These are phyloP conservation scores for Mycena haematopus DNA, from an alignment of 768 basidiomycete genomes.

Conservation along the genomic window DNA sequence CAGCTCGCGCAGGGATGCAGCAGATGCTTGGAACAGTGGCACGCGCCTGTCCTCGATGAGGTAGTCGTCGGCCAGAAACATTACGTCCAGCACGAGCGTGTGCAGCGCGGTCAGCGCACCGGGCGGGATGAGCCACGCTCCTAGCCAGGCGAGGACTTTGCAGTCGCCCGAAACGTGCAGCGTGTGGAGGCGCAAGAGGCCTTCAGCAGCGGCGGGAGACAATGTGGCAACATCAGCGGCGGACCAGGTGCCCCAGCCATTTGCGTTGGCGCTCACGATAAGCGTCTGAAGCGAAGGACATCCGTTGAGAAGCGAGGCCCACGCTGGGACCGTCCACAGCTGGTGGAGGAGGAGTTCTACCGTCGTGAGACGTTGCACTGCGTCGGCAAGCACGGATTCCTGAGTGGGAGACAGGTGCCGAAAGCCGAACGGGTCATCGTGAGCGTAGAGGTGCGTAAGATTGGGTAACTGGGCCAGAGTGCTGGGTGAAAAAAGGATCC, in stretches of 20 bases:
- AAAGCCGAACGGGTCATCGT: constrained; percentile 25
- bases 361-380: constrained; percentile 1
- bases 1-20: constrained; percentile 7
- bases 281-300: constrained; percentile 15
- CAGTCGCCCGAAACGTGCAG: constrained; percentile 19
- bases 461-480: constrained; percentile 10
- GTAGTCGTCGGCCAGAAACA: constrained; percentile 20
- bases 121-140: constrained; percentile 22
- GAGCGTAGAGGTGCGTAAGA: constrained; percentile 15
- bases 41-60: constrained; percentile 7
- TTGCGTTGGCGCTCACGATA: not conserved
- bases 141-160: constrained; percentile 18
- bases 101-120: constrained; percentile 10
- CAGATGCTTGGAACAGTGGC: constrained; percentile 11
- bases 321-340: constrained; percentile 18
- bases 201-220: not conserved
- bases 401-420: constrained; percentile 16
- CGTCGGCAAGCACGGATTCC: not conserved
- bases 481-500: constrained; percentile 9
- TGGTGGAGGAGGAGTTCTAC: constrained; percentile 13
- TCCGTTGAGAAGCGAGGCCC: constrained; percentile 25
- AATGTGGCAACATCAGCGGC: not conserved
- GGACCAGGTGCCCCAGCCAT: constrained; percentile 9
- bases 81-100: constrained; percentile 19
- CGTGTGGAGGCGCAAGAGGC: constrained; percentile 9